These are phyloP conservation scores for Claviceps spartinae DNA, from an alignment of 2,329 filamentous ascomycete species.

Conservation along the genomic window DNA sequence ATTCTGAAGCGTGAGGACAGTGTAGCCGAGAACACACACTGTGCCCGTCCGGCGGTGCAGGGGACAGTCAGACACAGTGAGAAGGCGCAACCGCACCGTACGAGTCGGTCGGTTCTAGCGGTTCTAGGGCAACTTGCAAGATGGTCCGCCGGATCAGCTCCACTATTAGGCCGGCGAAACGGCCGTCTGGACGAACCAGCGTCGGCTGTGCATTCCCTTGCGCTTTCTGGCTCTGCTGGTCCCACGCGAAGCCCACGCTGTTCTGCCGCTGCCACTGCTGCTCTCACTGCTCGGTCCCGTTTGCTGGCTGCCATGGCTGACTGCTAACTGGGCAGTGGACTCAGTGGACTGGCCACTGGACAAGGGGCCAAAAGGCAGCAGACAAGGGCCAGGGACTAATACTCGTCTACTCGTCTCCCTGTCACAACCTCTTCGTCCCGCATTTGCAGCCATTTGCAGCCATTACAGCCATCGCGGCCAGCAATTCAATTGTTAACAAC, in stretches of 20 bases:
- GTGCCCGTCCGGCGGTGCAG: not conserved
- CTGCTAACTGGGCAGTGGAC: no score
- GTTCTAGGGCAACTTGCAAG: not conserved
- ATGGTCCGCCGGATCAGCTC: constrained; percentile 18
- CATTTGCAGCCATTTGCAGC: not conserved
- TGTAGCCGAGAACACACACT: not conserved
- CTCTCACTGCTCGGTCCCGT: not conserved
- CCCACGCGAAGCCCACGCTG: not conserved
- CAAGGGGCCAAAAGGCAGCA: no score
- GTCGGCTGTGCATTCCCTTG: constrained; percentile 9
- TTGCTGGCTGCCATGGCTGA: not conserved
- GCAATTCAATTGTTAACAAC: not conserved
- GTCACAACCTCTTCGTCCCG: no score
- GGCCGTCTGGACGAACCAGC: constrained; percentile 34
- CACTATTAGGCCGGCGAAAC: constrained; percentile 47
- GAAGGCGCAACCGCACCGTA: not conserved
- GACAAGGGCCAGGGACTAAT: no score
- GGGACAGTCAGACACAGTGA: not conserved
- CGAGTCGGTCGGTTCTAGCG: no score
- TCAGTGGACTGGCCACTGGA: no score
- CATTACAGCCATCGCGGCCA: not conserved
- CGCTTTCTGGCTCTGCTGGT: constrained; percentile 8
- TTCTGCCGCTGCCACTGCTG: not conserved
- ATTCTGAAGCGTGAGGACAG: not conserved
- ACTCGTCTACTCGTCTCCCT: no score